Base-by-base conservation (phyloP, 257 asterid genomes). In the Solanum arcanum region DNA sequence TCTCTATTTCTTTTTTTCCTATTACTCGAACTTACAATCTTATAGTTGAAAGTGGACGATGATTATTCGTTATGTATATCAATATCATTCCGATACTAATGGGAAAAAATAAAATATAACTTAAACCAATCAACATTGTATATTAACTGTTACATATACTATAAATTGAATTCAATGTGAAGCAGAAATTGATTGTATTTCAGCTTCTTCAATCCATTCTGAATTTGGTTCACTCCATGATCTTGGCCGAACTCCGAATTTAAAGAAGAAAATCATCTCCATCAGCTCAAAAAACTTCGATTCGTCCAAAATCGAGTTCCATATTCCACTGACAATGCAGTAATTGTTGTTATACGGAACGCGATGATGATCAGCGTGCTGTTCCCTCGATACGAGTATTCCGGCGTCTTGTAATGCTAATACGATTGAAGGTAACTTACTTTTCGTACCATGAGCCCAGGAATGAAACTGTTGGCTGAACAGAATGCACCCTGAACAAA, bases 321-420 rank as follows among this genome's bases (percentile, higher is more conserved):
- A 94, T 5, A 88, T 76, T 20, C 98, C 99, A 80, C 99, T 96
- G 46, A 96, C 98, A 18, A 94, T 95, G 90, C 98, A 96, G 92
- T 95, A 95, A 88, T 94, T 94, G 89, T 87, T 93, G 92, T 94
- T 92, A 15, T 92, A 94, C 29, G 99, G 99, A 12, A 93, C 69
- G 5, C 95, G 95, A 91, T 96, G 99, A 89, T 96, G 99, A 15
- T 94, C 94, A 83, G 89, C 94, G 86, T 96, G 99, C 91, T 92
- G 93, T 33, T 90, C 37, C 47, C 92, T 91, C 25, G 97, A 91
- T 59, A 96, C 92, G 35, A 96, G 93, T 25, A 92, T 87, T 11
- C 99, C 98, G 23, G 92, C 90, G 35, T 94, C 97, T 44, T 96
- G 99, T 66, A 96, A 90, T 35, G 95, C 94, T 87, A 89, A 94